A percentile compares a stretch with the other conserved stretches of the same genome.
Evolutionary conservation across 176 grass and related monocot species (phyloP).

Genomic region (Avena eriantha): DNA sequence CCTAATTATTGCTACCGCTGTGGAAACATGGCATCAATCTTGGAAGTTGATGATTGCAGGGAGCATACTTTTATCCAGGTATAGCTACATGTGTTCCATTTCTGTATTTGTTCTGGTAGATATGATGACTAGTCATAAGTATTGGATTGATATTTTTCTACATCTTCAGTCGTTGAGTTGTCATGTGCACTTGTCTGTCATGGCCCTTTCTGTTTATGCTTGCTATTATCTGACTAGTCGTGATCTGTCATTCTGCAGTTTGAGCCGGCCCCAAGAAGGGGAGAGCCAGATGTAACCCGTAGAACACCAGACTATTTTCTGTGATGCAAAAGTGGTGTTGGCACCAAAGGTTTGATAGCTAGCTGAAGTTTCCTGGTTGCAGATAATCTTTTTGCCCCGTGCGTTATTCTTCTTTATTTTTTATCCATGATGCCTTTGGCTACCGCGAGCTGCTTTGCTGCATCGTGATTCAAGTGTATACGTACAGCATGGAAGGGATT

Average conservation of each 20-base stretch:
- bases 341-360: slow-evolving; percentile 58
- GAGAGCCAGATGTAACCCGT: slow-evolving; percentile 91
- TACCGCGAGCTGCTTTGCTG: slow-evolving; percentile 37
- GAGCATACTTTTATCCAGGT: slow-evolving; percentile 98
- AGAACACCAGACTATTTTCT: slow-evolving; percentile 95
- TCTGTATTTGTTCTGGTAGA: not conserved
- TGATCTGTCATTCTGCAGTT: slow-evolving; percentile 54
- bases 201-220: not conserved
- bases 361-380: slow-evolving; percentile 51
- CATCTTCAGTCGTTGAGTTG: not conserved
- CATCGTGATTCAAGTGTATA: slow-evolving; percentile 53
- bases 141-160: not conserved
- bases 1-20: slow-evolving; percentile 99
- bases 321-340: slow-evolving; percentile 52
- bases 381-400: slow-evolving; percentile 55
- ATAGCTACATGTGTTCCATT: not conserved
- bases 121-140: not conserved
- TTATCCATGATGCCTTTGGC: slow-evolving; percentile 40
- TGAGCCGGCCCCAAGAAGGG: slow-evolving; percentile 91
- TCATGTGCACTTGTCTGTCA: not conserved
- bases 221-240: slow-evolving; percentile 5
- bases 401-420: slow-evolving; percentile 57
- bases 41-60: slow-evolving; percentile 97
- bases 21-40: slow-evolving; percentile 97
- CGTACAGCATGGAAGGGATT: slow-evolving; percentile 55